Evolutionary conservation across 495 filamentous ascomycete genomes (phyloP).

Genomic region (Friedmanniomyces simplex): DNA sequence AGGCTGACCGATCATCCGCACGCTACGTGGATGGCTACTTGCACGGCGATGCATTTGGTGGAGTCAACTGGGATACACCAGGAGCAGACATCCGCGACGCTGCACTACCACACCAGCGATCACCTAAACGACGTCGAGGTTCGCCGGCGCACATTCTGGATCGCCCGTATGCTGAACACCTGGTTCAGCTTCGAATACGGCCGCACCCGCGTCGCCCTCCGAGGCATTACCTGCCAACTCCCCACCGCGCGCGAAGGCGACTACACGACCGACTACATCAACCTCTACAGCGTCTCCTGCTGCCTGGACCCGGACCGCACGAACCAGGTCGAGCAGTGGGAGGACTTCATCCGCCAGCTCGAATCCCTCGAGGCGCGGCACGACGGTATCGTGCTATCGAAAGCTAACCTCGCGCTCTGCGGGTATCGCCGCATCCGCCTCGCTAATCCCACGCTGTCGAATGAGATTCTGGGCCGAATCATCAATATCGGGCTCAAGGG

Average conservation of each 20-base stretch:
- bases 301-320: conserved; percentile 17
- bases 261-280: conserved; percentile 17
- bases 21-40: conserved; percentile 46
- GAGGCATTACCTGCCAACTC: conserved; percentile 23
- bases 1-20: conserved; percentile 44
- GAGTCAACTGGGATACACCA: conserved; percentile 41
- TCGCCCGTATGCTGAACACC: conserved; percentile 37
- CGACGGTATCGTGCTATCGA: conserved; percentile 28
- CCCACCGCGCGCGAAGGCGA: conserved; percentile 12
- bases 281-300: conserved; percentile 18
- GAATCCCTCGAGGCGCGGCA: conserved; percentile 24
- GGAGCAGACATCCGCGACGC: conserved; percentile 20
- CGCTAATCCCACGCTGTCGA: conserved; percentile 30
- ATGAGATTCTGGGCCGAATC: conserved; percentile 23
- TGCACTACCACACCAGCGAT: conserved; percentile 3
- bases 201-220: conserved; percentile 35
- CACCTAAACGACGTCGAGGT: conserved; percentile 27
- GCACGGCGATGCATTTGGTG: conserved; percentile 43
- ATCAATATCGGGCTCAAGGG: conserved; percentile 18
- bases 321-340: conserved; percentile 8
- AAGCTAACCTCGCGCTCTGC: conserved; percentile 38
- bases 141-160: conserved; percentile 33
- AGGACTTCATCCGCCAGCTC: conserved; percentile 14
- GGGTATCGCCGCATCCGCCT: conserved; percentile 38
- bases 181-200: conserved; percentile 44